These are phyloP conservation scores for Ananas comosus DNA, from an alignment of 176 grass and related monocot species.

Conservation along the genomic window DNA sequence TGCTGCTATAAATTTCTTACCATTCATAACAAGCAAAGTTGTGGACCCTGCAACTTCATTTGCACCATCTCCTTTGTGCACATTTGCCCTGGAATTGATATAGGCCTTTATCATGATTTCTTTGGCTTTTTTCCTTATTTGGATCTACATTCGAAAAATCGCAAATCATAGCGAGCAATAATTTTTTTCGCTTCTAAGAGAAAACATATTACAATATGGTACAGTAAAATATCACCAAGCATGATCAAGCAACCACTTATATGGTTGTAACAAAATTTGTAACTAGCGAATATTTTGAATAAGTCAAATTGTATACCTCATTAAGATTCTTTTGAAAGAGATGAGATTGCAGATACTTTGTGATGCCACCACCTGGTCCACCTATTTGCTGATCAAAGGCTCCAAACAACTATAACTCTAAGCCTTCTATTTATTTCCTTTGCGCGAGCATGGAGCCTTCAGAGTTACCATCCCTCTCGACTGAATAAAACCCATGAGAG, in stretches of 20 bases:
- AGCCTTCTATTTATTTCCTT: constrained; percentile 15
- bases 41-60: constrained; percentile 17
- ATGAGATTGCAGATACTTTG: constrained; percentile 15
- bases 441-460: constrained; percentile 18
- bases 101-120: constrained; percentile 4
- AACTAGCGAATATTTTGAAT: background rate
- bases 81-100: constrained; percentile 1
- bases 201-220: too few species aligned
- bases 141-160: background rate
- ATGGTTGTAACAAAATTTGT: background rate
- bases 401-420: constrained; percentile 15
- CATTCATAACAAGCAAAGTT: constrained; percentile 13
- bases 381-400: constrained; percentile 23
- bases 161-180: too few species aligned
- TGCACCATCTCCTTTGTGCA: background rate
- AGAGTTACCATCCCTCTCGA: constrained; percentile 12
- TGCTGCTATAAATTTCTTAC: constrained; percentile 20
- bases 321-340: constrained; percentile 9
- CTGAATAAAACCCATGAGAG: constrained; percentile 18
- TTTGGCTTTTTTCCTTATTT: constrained; percentile 5
- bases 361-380: too few species aligned
- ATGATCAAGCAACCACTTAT: background rate
- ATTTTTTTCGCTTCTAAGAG: too few species aligned
- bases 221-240: background rate
- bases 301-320: background rate